Conservation (phyloP, 805 yeast species). For the Myxozyma geophila region DNA sequence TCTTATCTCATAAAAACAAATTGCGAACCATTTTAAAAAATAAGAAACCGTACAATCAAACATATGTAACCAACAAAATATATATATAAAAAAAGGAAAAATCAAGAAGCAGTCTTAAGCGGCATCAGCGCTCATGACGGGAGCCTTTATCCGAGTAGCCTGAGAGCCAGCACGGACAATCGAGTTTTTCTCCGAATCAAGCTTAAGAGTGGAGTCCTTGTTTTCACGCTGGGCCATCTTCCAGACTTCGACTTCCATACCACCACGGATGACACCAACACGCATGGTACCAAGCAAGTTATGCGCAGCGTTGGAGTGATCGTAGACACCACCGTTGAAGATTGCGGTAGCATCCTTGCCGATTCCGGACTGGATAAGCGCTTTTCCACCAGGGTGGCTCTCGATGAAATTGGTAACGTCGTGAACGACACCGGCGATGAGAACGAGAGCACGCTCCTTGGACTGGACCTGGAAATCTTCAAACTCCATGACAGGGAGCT, state of each 20-base stretch:
- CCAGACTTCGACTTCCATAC: constrained; percentile 83
- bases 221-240: constrained; percentile 59
- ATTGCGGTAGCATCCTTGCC: constrained; percentile 95
- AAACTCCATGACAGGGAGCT: constrained; percentile 69
- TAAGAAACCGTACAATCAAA: background rate
- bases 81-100: background rate
- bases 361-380: constrained; percentile 75
- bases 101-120: constrained; percentile 46
- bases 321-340: constrained; percentile 92
- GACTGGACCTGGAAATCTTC: constrained; percentile 58
- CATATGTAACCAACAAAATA: background rate
- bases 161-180: constrained; percentile 67
- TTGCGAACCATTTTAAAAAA: background rate
- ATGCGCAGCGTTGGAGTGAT: constrained; percentile 91
- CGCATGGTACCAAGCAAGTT: constrained; percentile 92
- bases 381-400: constrained; percentile 92
- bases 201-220: constrained; percentile 62
- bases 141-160: constrained; percentile 53
- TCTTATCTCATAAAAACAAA: no score
- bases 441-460: constrained; percentile 67
- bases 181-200: constrained; percentile 57
- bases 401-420: constrained; percentile 89
- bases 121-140: constrained; percentile 63
- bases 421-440: constrained; percentile 89
- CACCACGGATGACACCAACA: constrained; percentile 81